These are phyloP conservation scores for Monilinia aucupariae DNA, from an alignment of 2,329 filamentous ascomycete species.

Conservation along the genomic window DNA sequence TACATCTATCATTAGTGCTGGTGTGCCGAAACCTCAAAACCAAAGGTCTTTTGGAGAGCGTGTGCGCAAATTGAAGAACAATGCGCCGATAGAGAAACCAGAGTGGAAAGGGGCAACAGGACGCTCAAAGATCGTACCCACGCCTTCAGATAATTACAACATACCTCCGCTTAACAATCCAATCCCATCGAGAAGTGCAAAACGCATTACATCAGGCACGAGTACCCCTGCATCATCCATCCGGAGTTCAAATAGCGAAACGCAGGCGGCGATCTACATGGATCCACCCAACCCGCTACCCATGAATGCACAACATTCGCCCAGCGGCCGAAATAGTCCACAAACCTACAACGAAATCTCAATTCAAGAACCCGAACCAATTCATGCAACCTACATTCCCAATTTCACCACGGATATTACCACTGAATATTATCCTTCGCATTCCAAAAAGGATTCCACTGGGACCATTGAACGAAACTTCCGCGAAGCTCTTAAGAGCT, in stretches of 20 bases:
- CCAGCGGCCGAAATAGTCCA: slow-evolving; percentile 21
- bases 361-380: slow-evolving; percentile 3
- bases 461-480: slow-evolving; percentile 32
- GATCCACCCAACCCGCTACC: slow-evolving; percentile 20
- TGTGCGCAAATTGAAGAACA: slow-evolving; percentile 40
- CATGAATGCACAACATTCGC: slow-evolving; percentile 21
- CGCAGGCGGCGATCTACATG: slow-evolving; percentile 23
- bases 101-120: slow-evolving; percentile 72
- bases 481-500: slow-evolving; percentile 26
- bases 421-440: slow-evolving; percentile 8
- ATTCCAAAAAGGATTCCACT: slow-evolving; percentile 19
- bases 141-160: slow-evolving; percentile 55
- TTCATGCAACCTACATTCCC: neutral
- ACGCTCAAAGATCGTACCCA: slow-evolving; percentile 56
- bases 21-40: slow-evolving; percentile 29
- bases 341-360: slow-evolving; percentile 9
- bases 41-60: slow-evolving; percentile 42
- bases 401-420: neutral
- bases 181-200: slow-evolving; percentile 45
- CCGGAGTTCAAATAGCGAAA: slow-evolving; percentile 29
- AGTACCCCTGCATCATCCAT: slow-evolving; percentile 28
- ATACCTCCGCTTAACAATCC: slow-evolving; percentile 51
- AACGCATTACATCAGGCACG: slow-evolving; percentile 28
- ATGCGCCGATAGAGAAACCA: slow-evolving; percentile 39
- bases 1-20: slow-evolving; percentile 30